Percentiles rank a stretch among this genome's conserved stretches.
These are phyloP conservation scores for Elsinoe necatrix DNA, from an alignment of 2,329 filamentous ascomycete species.

Conservation along the genomic window DNA sequence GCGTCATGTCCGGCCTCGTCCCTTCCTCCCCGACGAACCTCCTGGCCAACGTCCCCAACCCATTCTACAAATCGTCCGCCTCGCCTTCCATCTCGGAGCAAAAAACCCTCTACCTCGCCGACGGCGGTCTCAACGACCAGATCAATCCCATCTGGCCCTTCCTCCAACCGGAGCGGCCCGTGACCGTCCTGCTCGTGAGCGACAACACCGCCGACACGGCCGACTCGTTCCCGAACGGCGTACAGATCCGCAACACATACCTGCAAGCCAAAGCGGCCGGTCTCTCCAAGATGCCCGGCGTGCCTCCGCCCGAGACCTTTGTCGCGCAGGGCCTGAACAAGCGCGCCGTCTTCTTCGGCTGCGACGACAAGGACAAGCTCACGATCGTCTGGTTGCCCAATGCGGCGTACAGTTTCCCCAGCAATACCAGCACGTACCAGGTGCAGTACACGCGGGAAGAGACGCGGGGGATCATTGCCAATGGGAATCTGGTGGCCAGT, in stretches of 20 bases:
- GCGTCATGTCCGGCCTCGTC: constrained; percentile 37
- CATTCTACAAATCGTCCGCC: constrained; percentile 43
- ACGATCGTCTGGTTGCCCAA: constrained; percentile 41
- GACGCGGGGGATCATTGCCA: constrained; percentile 34
- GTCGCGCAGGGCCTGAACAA: constrained; percentile 51
- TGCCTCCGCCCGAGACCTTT: constrained; percentile 50
- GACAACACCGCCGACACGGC: constrained; percentile 56
- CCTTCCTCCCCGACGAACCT: constrained; percentile 29
- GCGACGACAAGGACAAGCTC: constrained; percentile 32
- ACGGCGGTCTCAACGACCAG: constrained; percentile 44
- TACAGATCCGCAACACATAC: constrained; percentile 51
- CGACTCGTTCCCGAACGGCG: constrained; percentile 53
- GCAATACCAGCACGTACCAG: constrained; percentile 28
- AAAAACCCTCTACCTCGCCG: constrained; percentile 39
- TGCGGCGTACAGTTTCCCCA: constrained; percentile 30
- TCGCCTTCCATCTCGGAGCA: constrained; percentile 36
- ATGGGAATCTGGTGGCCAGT: constrained; percentile 33
- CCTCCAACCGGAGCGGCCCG: constrained; percentile 41
- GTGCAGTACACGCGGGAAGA: constrained; percentile 31
- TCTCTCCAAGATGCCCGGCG: constrained; percentile 49
- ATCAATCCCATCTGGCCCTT: constrained; percentile 48
- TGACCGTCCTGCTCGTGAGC: constrained; percentile 57
- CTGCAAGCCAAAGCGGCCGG: constrained; percentile 44
- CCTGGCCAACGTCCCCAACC: constrained; percentile 53
- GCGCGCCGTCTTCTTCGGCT: constrained; percentile 56